Percentiles rank a stretch among this genome's conserved stretches.
Conservation (phyloP, 2,329 filamentous ascomycete genomes). For the Xylaria digitata region DNA sequence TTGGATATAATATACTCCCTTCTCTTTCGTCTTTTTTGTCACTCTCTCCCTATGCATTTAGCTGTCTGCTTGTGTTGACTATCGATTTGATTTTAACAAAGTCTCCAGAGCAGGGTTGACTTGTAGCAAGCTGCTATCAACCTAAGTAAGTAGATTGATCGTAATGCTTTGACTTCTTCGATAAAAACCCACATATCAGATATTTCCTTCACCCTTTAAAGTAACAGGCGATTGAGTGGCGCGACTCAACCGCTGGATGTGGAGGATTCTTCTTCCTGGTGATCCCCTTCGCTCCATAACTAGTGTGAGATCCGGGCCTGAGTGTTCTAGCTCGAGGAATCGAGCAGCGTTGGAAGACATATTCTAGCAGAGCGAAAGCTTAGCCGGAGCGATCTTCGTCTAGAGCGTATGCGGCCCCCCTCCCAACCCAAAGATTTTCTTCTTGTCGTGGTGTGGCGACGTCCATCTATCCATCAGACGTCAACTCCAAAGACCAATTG, state of each 20-base stretch:
- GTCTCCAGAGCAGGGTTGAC: not conserved
- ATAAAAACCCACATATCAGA: not conserved
- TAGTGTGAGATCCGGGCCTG: not conserved
- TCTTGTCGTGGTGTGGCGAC: not conserved
- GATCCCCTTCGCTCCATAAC: not conserved
- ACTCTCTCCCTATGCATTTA: not conserved
- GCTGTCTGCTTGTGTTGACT: not conserved
- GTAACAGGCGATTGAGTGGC: too few relatives aligned
- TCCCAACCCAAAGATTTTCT: not conserved
- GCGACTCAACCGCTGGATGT: too few relatives aligned
- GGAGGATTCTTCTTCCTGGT: not conserved
- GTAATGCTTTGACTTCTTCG: not conserved
- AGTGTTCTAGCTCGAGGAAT: not conserved
- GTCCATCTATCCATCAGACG: not conserved
- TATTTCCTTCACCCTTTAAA: too few relatives aligned
- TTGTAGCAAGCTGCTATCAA: not conserved
- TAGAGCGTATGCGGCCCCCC: not conserved
- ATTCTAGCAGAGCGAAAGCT: not conserved
- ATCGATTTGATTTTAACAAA: not conserved
- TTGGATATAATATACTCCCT: not conserved
- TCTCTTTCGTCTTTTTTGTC: not conserved
- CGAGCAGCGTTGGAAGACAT: not conserved
- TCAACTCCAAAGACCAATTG: constrained; percentile 7
- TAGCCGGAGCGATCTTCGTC: not conserved
- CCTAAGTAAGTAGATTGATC: not conserved